Base-by-base conservation (phyloP, 1,139 yeast genomes). In the Geotrichum citri-aurantii region DNA sequence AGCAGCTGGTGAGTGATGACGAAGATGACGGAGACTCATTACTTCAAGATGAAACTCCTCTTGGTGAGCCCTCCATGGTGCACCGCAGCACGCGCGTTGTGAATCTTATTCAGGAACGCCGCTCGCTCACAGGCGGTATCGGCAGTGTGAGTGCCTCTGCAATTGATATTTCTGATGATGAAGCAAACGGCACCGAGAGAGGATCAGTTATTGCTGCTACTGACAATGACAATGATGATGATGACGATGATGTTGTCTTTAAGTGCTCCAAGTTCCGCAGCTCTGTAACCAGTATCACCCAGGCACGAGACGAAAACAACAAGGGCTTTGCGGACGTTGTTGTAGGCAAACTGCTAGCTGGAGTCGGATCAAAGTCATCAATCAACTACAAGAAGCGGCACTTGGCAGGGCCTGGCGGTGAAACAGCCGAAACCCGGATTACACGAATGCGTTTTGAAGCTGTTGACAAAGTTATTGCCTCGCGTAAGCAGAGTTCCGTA, bases 201-300 rank as follows among this genome's bases (percentile, higher is more conserved):
- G 33, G 6, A 23, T 26, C 37, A 21, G 37, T 29, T 8, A 37
- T 46, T 11, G 24, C 56, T 8, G 50, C 65, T 55, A 65, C 64
- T 47, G 54, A 63, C 14, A 76, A 73, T 12, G 75, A 72, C 50
- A 76, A 71, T 6, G 76, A 75, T 5, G 79, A 76, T 26, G 79
- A 76, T 5, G 77, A 69, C 71, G 46, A 50, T 47, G 14, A 50
- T 21, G 40, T 37, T 48, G 21, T 37, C n/a, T 17, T 50, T 48
- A 21, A 37, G 24, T 50, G 40, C 27, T 11, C 27, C 14, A 33
- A 19, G 33, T n/a, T 44, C 54, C 17, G 37, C 26, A 40, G 24
- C 29, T 23, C 23, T 50, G 29, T 47, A 14, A 21, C 37, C 26
- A 24, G 48, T 12, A 29, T 50, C 54, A 37, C 21, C 3, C 44